phyloP scores from a whole-genome alignment of 2,329 filamentous ascomycete species.

The Thielaviopsis cerberus region DNA sequence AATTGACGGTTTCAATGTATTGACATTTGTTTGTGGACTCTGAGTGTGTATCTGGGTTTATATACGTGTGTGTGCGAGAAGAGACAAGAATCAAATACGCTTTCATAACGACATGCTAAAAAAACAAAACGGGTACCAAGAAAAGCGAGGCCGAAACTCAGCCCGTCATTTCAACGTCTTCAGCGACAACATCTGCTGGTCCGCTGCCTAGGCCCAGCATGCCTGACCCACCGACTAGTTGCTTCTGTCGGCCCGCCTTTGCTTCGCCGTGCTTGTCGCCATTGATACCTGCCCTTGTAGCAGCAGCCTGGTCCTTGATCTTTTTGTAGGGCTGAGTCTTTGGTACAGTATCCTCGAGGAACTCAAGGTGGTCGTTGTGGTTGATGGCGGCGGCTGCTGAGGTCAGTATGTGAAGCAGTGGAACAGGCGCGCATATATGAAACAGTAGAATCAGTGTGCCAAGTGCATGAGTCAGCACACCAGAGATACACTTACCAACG shows the following conservation, averaged over 20 bases:
- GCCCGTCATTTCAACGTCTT: slow-evolving; percentile 42
- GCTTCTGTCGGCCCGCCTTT: slow-evolving; percentile 12
- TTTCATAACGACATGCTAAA: neutral
- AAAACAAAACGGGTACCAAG: neutral
- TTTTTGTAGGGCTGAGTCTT: slow-evolving; percentile 67
- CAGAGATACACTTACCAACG: slow-evolving; percentile 38
- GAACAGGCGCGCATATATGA: neutral
- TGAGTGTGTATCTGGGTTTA: neutral
- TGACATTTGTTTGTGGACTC: neutral
- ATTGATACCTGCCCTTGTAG: slow-evolving; percentile 29
- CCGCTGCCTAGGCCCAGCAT: slow-evolving; percentile 15
- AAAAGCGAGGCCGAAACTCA: slow-evolving; percentile 17
- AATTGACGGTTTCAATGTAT: neutral
- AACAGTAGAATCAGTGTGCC: too few species aligned
- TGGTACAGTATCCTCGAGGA: slow-evolving; percentile 78
- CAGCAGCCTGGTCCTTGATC: slow-evolving; percentile 45
- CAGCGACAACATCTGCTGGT: slow-evolving; percentile 18
- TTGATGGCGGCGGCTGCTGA: slow-evolving; percentile 59
- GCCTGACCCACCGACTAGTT: slow-evolving; percentile 12
- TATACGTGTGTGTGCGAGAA: neutral
- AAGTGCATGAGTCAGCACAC: neutral
- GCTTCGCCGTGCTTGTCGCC: slow-evolving; percentile 18
- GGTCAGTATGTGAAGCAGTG: neutral
- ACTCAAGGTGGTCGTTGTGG: slow-evolving; percentile 84
- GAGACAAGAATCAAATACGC: neutral